Evolutionary conservation across 108 stramenopile genomes (phyloP), one percentile per base, ranked within the genome.

Genomic region (Mediolabrus comicus): DNA sequence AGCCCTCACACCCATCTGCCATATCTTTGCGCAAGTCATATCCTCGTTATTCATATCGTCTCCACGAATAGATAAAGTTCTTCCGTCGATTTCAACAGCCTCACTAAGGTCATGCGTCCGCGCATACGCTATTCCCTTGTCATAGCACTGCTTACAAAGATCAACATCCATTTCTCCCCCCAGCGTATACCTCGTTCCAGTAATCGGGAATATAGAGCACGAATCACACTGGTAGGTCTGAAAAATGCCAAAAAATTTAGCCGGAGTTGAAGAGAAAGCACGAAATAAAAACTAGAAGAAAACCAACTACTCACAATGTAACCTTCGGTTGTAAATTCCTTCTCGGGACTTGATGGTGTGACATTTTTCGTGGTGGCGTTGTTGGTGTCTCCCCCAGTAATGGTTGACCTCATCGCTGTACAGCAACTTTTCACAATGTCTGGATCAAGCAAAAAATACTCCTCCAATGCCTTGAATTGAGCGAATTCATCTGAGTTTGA

Each of bases 151-250:
- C 34, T 83, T 80, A 53, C 89, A 91, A 0, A 90, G 71, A 58
- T 75, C 76, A 1, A 73, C 82, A 59, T 87, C 91, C 33, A 82
- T 55, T 17, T 81, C 83, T 69, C 86, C 69, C 75, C 86, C 58
- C 74, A 90, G 43, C 26, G 85, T 83, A 43, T 81, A 93, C 7
- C 89, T 62, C 16, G 67, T 62, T 16, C 72, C 78, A 52, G 67
- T 84, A 38, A 94, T 88, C 1, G 92, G 92, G 41, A 82, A 86
- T 0, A 67, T 30, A 9, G 68, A 55, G 71, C 92, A 94, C 36
- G 86, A 76, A 73, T 91, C 92, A 36, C 92, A 94, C 67, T 86
- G 79, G 65, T 90, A 88, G 0, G 83, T 49, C 46, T 49, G 46
- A 49, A 49, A 49, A 49, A 49, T 19, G 46, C 19, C 14, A 22